Conservation (phyloP, 139 green algal species). For the Limnomonas spitsbergensis region DNA sequence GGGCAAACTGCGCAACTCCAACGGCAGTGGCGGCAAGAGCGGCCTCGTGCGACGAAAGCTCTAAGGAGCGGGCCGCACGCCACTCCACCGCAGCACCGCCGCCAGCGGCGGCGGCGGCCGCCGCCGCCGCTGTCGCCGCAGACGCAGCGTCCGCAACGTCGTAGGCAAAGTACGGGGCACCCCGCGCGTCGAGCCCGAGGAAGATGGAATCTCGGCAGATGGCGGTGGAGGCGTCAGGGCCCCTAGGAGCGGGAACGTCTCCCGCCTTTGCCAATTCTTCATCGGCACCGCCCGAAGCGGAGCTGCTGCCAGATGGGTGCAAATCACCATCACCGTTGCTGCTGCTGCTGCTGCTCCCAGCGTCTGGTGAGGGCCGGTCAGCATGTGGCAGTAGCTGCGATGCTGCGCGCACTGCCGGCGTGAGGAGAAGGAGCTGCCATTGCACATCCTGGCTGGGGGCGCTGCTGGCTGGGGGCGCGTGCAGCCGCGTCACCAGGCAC, state of each 20-base stretch:
- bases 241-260: background rate
- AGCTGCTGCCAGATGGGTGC: background rate
- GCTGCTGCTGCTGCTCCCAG: background rate
- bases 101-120: no score
- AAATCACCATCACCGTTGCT: background rate
- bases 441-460: no score
- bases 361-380: background rate
- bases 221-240: background rate
- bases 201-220: conserved; percentile 1
- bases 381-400: background rate
- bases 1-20: background rate
- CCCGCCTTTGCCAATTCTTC: background rate
- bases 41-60: background rate
- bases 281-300: background rate
- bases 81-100: background rate
- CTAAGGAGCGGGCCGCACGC: background rate
- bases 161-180: background rate
- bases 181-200: background rate
- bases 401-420: background rate
- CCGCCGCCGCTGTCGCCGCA: background rate
- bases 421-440: no score
- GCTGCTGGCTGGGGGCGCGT: no score
- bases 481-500: no score
- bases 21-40: conserved; percentile 1
- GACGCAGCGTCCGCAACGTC: background rate